Base-by-base conservation (phyloP, 805 yeast genomes). In the Saturnispora gosingensis region DNA sequence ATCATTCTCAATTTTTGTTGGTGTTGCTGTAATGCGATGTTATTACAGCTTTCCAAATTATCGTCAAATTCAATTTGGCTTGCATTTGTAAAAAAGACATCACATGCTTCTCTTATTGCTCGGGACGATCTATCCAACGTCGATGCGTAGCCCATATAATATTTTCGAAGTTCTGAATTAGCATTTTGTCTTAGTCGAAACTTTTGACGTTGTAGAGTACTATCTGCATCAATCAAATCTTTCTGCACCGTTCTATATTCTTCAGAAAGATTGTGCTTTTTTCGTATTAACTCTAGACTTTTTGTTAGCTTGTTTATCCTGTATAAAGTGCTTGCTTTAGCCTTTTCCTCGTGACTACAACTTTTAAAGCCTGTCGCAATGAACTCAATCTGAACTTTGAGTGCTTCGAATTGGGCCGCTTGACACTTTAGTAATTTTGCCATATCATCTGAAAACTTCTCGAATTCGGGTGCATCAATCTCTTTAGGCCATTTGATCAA, bases 401-500 rank as follows among this genome's bases (percentile, higher is more conserved):
- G 45, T 24, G 51, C 43, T 36, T 49, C 51, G 43, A 43, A 49
- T 34, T 49, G 51, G 13, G 35, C 39, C 8, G 43, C 28, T 24
- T 49, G 51, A 28, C 43, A 46, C 10, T 35, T 30, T 43, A 49
- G 24, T 18, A 49, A 49, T 43, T 22, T 43, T 6, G 47, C 51
- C 51, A 49, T 32, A 43, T 49, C 51, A 2, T 49, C 43, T 3
- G 51, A 49, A 36, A 49, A 43, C 43, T 49, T 49, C 43, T 49
- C 47, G 43, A 49, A 49, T 25, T 49, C 51, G 2, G 51, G 51
- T 3, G 51, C 51, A 27, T 49, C 47, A 5, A 49, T 49, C 20
- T 49, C 47, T 16, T 49, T 49, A 3, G 52, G 48, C 58, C 58
- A 55, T 36, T 44, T 43, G 3, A 27, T 43, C 15, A 49, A 27